Evolutionary conservation across 176 grass and related monocot genomes (phyloP).

Genomic region (Phoenix roebelenii): DNA sequence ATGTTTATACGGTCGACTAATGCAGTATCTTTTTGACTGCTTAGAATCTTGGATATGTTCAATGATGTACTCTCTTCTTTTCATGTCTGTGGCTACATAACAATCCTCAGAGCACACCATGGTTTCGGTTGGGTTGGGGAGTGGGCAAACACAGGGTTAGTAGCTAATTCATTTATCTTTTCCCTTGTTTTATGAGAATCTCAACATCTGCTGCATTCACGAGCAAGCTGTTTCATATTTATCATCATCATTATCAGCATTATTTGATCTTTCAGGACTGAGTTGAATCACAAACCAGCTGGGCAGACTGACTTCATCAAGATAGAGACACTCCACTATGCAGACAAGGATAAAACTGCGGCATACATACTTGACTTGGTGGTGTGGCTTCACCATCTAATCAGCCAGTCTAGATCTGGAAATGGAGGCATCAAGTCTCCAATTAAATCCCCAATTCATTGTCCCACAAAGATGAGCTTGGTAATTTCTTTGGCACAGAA

Average conservation of each 20-base stretch:
- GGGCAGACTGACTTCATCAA: constrained; percentile 10
- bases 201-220: neutral
- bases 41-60: too few species aligned
- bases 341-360: constrained; percentile 47
- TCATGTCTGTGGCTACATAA: neutral
- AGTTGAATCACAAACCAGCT: constrained; percentile 4
- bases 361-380: constrained; percentile 40
- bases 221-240: neutral
- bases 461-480: neutral
- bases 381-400: constrained; percentile 38
- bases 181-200: neutral
- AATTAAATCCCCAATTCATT: neutral
- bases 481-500: neutral
- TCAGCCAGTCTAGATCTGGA: neutral
- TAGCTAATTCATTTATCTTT: neutral
- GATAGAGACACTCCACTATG: constrained; percentile 48
- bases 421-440: constrained; percentile 3
- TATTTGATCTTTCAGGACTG: constrained; percentile 15
- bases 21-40: too few species aligned
- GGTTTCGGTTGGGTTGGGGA: constrained; percentile 39
- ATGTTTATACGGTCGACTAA: too few species aligned
- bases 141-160: constrained; percentile 35
- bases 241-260: neutral
- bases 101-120: constrained; percentile 26
- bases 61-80: neutral